Evolutionary conservation across 2,329 filamentous ascomycete genomes (phyloP).

Genomic region (Paramyrothecium roridum): DNA sequence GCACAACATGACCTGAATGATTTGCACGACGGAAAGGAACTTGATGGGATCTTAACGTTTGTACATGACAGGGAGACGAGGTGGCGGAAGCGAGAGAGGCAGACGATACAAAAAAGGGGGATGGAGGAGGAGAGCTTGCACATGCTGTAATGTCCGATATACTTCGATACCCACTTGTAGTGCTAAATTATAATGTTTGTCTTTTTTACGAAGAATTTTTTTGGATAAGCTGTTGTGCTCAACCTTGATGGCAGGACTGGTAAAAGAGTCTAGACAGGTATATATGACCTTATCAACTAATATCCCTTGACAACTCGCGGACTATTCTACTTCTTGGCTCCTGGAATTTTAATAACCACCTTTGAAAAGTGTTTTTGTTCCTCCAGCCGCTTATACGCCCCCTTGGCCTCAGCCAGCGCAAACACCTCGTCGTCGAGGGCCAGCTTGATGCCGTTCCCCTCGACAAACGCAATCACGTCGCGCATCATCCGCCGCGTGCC

Average conservation of each 20-base stretch:
- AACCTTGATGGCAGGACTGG: no score
- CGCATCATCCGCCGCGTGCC: conserved; percentile 1
- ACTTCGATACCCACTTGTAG: background rate
- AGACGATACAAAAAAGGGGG: background rate
- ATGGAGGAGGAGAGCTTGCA: background rate
- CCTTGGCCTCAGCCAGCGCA: background rate
- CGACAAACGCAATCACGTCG: conserved; percentile 1
- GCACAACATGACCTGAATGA: background rate
- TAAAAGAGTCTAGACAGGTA: no score
- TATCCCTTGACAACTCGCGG: background rate
- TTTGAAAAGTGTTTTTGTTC: conserved; percentile 1
- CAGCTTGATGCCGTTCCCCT: background rate
- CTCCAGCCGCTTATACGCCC: background rate
- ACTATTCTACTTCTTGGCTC: background rate
- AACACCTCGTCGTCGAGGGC: conserved; percentile 1
- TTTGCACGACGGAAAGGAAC: background rate
- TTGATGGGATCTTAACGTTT: background rate
- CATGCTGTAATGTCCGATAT: background rate
- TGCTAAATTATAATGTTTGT: background rate
- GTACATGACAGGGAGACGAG: background rate
- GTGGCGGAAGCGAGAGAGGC: background rate
- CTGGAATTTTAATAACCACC: background rate
- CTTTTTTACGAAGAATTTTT: background rate
- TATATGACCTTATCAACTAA: background rate
- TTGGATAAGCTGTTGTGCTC: no score